Percentiles rank a stretch among this genome's conserved stretches.
These are phyloP conservation scores for Monosporozyma servazzii DNA, from an alignment of 805 yeast species.

Conservation along the genomic window DNA sequence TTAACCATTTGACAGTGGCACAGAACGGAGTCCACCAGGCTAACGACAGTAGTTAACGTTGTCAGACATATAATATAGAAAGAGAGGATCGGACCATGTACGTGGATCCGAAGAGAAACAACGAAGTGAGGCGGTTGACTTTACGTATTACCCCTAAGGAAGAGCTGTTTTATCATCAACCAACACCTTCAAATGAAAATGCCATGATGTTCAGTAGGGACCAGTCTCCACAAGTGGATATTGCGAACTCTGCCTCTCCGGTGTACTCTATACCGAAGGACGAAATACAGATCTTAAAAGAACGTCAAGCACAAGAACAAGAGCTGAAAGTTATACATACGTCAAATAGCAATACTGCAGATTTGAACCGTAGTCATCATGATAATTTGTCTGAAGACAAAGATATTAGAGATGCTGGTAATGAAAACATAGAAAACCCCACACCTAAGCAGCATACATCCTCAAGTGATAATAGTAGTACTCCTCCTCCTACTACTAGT, in stretches of 20 bases:
- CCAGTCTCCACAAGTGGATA: background rate
- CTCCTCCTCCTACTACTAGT: no score
- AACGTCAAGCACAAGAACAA: conserved; percentile 3
- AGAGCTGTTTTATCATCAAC: conserved; percentile 2
- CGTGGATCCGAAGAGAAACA: conserved; percentile 19
- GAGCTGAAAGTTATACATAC: background rate
- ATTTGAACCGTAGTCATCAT: no score
- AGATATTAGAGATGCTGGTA: background rate
- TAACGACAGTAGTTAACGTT: background rate
- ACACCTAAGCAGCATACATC: background rate
- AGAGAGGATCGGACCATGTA: conserved; percentile 9
- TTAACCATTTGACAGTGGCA: background rate
- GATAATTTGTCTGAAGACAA: background rate
- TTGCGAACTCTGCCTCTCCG: background rate
- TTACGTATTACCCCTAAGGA: conserved; percentile 1
- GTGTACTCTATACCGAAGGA: conserved; percentile 1
- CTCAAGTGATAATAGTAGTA: background rate
- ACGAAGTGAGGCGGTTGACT: conserved; percentile 13
- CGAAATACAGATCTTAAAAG: conserved; percentile 3
- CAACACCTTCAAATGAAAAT: background rate
- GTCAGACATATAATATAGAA: background rate
- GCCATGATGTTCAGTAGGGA: conserved; percentile 1
- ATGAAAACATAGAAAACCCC: background rate
- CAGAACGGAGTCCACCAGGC: background rate
- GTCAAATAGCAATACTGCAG: background rate